phyloP scores from a whole-genome alignment of 1,284 basidiomycete species.

The Agroathelia rolfsii region DNA sequence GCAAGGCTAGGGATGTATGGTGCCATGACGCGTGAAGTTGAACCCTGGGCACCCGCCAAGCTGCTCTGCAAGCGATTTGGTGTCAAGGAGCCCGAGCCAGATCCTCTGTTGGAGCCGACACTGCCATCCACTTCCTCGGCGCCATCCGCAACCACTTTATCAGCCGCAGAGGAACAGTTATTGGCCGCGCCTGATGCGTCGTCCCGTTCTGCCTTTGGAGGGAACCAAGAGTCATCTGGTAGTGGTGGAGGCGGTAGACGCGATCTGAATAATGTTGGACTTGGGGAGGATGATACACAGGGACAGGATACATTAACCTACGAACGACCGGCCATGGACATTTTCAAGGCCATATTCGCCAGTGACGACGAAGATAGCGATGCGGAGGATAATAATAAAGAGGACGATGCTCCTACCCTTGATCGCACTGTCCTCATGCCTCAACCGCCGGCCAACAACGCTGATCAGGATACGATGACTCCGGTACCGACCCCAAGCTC shows the following conservation, averaged over 20 bases:
- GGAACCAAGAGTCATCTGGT: too few species aligned
- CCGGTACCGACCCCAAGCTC: too few species aligned
- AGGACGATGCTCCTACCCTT: too few species aligned
- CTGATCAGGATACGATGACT: too few species aligned
- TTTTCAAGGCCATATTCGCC: constrained; percentile 93
- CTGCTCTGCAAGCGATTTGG: constrained; percentile 93
- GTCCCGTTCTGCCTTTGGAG: constrained; percentile 5
- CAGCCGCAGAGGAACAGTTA: constrained; percentile 13
- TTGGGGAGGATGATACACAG: constrained; percentile 82
- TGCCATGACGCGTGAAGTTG: constrained; percentile 66
- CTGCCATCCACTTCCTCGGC: constrained; percentile 6
- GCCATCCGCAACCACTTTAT: constrained; percentile 7
- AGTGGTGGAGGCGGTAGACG: constrained; percentile 28
- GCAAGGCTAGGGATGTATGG: constrained; percentile 85
- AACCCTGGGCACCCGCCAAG: constrained; percentile 69
- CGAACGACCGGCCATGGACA: constrained; percentile 78
- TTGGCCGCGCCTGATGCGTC: constrained; percentile 6
- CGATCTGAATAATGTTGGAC: constrained; percentile 69
- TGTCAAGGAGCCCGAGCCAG: constrained; percentile 73
- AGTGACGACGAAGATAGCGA: constrained; percentile 80
- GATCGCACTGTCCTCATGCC: too few species aligned
- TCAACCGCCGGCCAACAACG: too few species aligned
- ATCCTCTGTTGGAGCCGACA: constrained; percentile 16
- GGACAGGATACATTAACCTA: constrained; percentile 82
- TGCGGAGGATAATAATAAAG: constrained; percentile 35